Percentiles rank a stretch among this genome's conserved stretches.
These are phyloP conservation scores for Acer saccharum DNA, from an alignment of 345 rosid species.

Conservation along the genomic window DNA sequence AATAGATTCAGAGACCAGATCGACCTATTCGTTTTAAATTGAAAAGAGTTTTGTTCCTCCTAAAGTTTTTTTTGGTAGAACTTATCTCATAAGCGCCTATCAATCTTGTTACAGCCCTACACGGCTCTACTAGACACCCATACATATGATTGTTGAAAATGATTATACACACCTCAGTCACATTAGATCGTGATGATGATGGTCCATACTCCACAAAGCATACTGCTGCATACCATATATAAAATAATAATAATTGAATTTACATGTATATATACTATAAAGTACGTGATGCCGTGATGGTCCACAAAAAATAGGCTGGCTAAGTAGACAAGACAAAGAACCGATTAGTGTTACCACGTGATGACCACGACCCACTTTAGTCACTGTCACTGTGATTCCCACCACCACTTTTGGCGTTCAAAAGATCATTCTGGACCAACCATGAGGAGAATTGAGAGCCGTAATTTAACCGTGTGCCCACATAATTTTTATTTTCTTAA, in stretches of 20 bases:
- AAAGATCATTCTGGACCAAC: not conserved
- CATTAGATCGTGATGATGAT: not conserved
- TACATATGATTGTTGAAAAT: not conserved
- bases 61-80: not conserved
- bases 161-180: not conserved
- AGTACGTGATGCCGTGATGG: not conserved
- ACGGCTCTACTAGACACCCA: not conserved
- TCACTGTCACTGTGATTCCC: not conserved
- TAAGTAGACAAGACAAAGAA: constrained; percentile 18
- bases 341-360: constrained; percentile 29
- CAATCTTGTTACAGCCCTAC: not conserved
- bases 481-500: no score
- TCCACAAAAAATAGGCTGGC: constrained; percentile 13
- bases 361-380: constrained; percentile 15
- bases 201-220: not conserved
- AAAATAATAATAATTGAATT: no score
- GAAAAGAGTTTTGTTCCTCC: not conserved
- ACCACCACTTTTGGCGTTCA: not conserved
- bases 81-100: not conserved
- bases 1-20: no score
- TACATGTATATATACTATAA: not conserved
- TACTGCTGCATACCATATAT: no score
- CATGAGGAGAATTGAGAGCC: not conserved
- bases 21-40: no score
- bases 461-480: not conserved